Conservation (phyloP, 257 asterid species). For the Gentiana straminea region DNA sequence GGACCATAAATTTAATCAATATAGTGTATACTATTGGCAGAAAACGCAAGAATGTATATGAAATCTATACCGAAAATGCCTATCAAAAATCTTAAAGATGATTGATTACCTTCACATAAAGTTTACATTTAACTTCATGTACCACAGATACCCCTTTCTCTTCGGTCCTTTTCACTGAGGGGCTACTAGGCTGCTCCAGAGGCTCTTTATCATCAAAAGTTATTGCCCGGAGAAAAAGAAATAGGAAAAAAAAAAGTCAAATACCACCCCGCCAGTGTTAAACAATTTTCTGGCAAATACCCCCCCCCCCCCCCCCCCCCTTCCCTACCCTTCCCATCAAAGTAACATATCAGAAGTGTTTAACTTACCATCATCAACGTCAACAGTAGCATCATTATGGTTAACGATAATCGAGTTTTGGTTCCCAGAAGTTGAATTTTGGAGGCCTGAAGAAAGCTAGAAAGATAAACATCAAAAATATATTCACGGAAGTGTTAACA, state of each 20-base stretch:
- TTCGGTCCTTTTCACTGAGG: constrained; percentile 75
- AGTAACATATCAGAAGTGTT: neutral
- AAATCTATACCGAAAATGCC: no score
- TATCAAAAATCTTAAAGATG: no score
- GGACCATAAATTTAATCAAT: constrained; percentile 12
- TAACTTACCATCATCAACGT: constrained; percentile 22
- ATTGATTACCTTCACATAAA: constrained; percentile 61
- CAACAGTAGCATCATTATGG: constrained; percentile 17
- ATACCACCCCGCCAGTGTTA: no score
- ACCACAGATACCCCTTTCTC: constrained; percentile 66
- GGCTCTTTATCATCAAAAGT: constrained; percentile 44
- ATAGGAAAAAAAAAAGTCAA: neutral
- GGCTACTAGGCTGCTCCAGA: constrained; percentile 84
- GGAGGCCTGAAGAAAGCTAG: constrained; percentile 16
- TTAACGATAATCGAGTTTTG: constrained; percentile 13
- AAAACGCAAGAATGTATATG: no score
- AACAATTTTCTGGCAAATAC: no score
- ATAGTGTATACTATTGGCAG: no score
- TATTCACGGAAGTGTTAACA: no score
- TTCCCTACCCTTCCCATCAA: no score
- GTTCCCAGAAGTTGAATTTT: constrained; percentile 21
- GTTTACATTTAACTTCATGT: constrained; percentile 93
- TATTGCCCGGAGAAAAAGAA: neutral
- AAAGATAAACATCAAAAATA: neutral
- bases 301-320: no score